phyloP scores from a whole-genome alignment of 75 land plant species.

The Picea sitchensis region DNA sequence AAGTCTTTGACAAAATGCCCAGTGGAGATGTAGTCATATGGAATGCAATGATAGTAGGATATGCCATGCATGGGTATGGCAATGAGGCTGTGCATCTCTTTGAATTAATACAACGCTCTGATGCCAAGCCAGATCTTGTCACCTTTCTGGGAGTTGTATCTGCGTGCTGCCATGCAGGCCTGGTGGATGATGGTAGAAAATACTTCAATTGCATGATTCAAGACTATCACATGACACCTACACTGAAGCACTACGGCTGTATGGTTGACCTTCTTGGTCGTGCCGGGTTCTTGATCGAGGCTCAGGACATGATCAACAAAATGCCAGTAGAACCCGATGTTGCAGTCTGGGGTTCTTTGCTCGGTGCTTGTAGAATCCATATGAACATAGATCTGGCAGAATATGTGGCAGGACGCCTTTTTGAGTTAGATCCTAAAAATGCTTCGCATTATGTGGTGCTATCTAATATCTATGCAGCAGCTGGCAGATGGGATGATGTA shows the following conservation, averaged over 20 bases:
- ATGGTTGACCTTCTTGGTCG: conserved; percentile 41
- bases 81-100: not conserved
- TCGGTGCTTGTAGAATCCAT: conserved; percentile 31
- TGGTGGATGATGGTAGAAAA: conserved; percentile 15
- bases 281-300: conserved; percentile 39
- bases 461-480: conserved; percentile 50
- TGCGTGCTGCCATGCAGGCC: conserved; percentile 12
- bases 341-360: conserved; percentile 47
- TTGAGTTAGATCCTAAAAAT: conserved; percentile 13
- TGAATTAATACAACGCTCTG: not conserved
- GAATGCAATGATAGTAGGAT: conserved; percentile 32
- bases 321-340: conserved; percentile 55
- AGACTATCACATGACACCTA: conserved; percentile 4
- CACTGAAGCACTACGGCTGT: conserved; percentile 19
- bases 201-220: conserved; percentile 6
- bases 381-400: conserved; percentile 12
- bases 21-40: conserved; percentile 15
- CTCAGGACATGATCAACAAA: conserved; percentile 33
- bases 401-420: conserved; percentile 13
- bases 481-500: conserved; percentile 47
- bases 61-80: conserved; percentile 17
- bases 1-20: conserved; percentile 1
- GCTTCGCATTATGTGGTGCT: conserved; percentile 21
- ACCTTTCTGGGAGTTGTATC: not conserved
- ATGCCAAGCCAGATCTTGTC: not conserved